A percentile compares a stretch with the other conserved stretches of the same genome.
Evolutionary conservation across 192 early-diverging fungal species (phyloP).

Genomic region (Coemansia sp.): DNA sequence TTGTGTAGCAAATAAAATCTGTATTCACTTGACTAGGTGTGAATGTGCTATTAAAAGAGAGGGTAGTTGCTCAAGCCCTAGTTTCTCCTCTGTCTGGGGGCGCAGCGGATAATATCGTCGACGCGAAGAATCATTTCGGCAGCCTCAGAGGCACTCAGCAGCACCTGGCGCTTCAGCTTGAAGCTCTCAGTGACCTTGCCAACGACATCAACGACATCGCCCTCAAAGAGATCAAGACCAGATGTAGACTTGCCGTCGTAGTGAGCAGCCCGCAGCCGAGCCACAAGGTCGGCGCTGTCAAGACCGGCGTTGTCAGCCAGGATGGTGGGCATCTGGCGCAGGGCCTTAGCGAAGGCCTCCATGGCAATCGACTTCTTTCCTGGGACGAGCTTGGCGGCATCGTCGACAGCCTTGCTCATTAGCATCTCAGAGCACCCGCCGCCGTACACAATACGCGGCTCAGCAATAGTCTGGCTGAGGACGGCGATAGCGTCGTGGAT

Average conservation of each 20-base stretch:
- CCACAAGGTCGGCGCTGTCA: slow-evolving; percentile 91
- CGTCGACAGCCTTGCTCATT: slow-evolving; percentile 97
- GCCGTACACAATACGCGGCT: slow-evolving; percentile 91
- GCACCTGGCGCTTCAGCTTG: slow-evolving; percentile 94
- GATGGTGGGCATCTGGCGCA: slow-evolving; percentile 97
- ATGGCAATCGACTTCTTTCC: slow-evolving; percentile 96
- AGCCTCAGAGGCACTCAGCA: slow-evolving; percentile 92
- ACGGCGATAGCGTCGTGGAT: slow-evolving; percentile 97
- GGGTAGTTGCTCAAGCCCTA: not conserved
- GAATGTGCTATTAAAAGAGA: not conserved
- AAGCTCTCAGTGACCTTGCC: slow-evolving; percentile 92
- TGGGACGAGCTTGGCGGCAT: slow-evolving; percentile 83
- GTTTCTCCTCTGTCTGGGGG: slow-evolving; percentile 62
- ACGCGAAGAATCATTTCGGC: slow-evolving; percentile 98
- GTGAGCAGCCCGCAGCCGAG: slow-evolving; percentile 91
- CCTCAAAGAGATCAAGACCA: slow-evolving; percentile 90
- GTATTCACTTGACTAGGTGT: not conserved
- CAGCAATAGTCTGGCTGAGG: slow-evolving; percentile 90
- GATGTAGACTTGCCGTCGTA: slow-evolving; percentile 74
- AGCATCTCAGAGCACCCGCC: slow-evolving; percentile 97
- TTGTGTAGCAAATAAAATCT: not conserved
- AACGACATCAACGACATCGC: slow-evolving; percentile 76
- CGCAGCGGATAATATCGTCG: slow-evolving; percentile 96
- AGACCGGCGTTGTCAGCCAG: slow-evolving; percentile 97
- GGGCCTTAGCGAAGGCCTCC: slow-evolving; percentile 91